phyloP scores from a whole-genome alignment of 768 basidiomycete species.

The Leccinellum luteum region DNA sequence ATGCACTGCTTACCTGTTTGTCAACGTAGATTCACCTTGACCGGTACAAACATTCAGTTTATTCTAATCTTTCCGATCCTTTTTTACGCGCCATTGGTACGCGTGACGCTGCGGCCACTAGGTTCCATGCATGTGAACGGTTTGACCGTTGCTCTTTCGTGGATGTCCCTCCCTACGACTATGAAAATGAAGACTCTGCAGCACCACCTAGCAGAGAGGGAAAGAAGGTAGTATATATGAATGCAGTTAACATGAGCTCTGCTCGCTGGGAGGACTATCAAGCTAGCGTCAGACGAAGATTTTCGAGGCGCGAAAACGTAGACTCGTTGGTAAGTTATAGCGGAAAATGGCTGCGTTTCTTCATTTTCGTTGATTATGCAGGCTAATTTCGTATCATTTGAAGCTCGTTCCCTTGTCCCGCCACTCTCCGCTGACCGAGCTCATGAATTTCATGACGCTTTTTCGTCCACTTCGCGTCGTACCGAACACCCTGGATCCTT shows the following conservation, averaged over 20 bases:
- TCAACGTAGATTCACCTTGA: slow-evolving; percentile 78
- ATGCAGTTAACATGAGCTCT: slow-evolving; percentile 73
- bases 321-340: slow-evolving; percentile 55
- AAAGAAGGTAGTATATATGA: slow-evolving; percentile 74
- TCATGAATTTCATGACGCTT: slow-evolving; percentile 74
- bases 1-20: slow-evolving; percentile 5
- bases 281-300: slow-evolving; percentile 36
- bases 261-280: slow-evolving; percentile 52
- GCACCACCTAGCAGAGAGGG: slow-evolving; percentile 42
- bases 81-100: slow-evolving; percentile 61
- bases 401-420: slow-evolving; percentile 83
- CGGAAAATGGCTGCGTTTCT: background rate
- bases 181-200: background rate
- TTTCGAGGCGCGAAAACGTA: slow-evolving; percentile 48
- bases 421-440: slow-evolving; percentile 85
- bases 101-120: slow-evolving; percentile 55
- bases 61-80: slow-evolving; percentile 54
- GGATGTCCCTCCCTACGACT: slow-evolving; percentile 34
- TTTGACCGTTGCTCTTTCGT: slow-evolving; percentile 70
- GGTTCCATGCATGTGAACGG: slow-evolving; percentile 94
- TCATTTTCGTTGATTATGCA: background rate
- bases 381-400: background rate
- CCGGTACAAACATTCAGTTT: slow-evolving; percentile 78
- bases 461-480: slow-evolving; percentile 77
- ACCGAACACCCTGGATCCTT: slow-evolving; percentile 71